Evolutionary conservation across 2,329 filamentous ascomycete genomes (phyloP).

Genomic region (Akanthomyces lecanii): DNA sequence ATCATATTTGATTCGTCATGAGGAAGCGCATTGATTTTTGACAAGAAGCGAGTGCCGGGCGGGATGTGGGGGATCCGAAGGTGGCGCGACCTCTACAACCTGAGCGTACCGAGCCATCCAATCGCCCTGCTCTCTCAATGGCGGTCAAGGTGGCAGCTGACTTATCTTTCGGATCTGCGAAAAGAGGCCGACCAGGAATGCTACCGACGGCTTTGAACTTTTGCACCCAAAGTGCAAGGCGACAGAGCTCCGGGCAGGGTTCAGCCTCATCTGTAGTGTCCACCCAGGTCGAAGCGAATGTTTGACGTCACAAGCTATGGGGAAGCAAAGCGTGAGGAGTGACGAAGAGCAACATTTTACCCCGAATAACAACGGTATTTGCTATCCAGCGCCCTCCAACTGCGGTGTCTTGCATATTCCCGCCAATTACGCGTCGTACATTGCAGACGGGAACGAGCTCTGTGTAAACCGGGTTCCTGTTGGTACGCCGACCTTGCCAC

Average conservation of each 20-base stretch:
- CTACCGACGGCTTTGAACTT: neutral
- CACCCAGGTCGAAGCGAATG: too few species aligned
- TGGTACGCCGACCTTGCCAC: neutral
- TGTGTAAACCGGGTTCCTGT: neutral
- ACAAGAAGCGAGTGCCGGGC: neutral
- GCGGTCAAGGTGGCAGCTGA: neutral
- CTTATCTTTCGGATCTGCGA: neutral
- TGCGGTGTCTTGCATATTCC: too few species aligned
- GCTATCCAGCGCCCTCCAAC: too few species aligned
- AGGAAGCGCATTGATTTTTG: neutral
- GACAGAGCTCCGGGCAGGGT: too few species aligned
- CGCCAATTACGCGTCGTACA: too few species aligned
- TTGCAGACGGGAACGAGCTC: neutral
- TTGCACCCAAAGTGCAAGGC: neutral
- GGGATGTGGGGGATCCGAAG: constrained; percentile 4
- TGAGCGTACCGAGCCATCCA: neutral
- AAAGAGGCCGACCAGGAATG: too few species aligned
- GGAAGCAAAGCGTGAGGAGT: too few species aligned
- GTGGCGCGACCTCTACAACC: neutral
- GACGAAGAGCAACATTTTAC: too few species aligned
- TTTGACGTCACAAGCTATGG: too few species aligned
- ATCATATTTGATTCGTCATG: neutral
- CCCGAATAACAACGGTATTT: too few species aligned
- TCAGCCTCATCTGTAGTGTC: too few species aligned
- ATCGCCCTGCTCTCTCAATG: neutral